Base-by-base conservation (phyloP, 2,329 filamentous ascomycete genomes). In the Botrytis sinoallii region DNA sequence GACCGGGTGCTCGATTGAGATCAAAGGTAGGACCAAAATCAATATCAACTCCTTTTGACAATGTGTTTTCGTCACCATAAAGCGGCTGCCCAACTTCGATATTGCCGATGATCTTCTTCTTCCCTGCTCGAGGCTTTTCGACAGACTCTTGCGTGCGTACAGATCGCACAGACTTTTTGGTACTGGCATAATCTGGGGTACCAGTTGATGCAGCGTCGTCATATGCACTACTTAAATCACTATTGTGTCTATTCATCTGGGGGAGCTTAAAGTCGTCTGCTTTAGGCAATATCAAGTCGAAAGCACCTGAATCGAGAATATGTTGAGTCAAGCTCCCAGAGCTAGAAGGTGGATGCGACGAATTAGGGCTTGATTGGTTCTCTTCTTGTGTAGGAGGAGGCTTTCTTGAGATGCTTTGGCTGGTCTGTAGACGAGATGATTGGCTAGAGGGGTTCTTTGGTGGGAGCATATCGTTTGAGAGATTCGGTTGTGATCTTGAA, bases 21-120 rank as follows among this genome's bases (percentile, higher is more conserved):
- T 92, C 91, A 78, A 93, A 84, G 0, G 95, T 97, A 9, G 91
- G 93, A 0, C 95, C 95, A 83, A 98, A 98, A 81, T 98, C 91
- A 75, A 97, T 88, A 7, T 87, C 84, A 75, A 97, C 90, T 46
- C 74, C 75, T 42, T 69, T 70, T 40, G 76, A 70, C n/a, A 64
- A 72, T 48, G 46, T 64, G 35, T 68, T 48, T 60, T 71, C 59
- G n/a, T 66, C 69, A 22, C 93, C 93, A 29, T 70, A 52, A 40
- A 72, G 66, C 38, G 70, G 32, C 52, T 75, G 65, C 1, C 72
- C 69, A 55, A 73, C 67, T 69, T 78, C 76, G 29, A 73, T 38
- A 48, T 77, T 76, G 14, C 93, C 94, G 18, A 95, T 90, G 1
- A 92, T 94, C 81, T 92, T 94, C 80, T 95, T 85, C 10, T 95